Conservation (phyloP, 2,329 filamentous ascomycete genomes). For the Magnaporthales sp. region DNA sequence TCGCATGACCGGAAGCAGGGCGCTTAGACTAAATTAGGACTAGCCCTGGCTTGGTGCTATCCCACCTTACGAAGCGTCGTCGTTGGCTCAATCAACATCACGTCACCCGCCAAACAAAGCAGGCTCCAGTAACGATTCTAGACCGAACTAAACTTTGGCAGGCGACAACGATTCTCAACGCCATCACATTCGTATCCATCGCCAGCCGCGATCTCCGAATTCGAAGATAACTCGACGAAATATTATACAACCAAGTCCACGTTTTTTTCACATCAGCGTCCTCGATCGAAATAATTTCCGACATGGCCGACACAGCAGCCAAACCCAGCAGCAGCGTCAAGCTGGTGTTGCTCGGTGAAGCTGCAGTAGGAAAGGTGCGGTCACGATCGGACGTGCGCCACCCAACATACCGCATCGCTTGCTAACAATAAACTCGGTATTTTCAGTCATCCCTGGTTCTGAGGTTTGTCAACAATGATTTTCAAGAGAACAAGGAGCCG, state of each 20-base stretch:
- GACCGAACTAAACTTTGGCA: background rate
- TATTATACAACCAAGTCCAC: background rate
- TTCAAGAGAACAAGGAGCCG: conserved; percentile 99
- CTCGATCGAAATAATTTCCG: background rate
- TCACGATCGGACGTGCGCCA: conserved; percentile 6
- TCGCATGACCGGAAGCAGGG: background rate
- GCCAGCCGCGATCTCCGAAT: background rate
- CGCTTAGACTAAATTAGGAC: background rate
- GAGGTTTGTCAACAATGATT: conserved; percentile 98
- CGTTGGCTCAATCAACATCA: conserved; percentile 1
- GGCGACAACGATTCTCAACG: conserved; percentile 6
- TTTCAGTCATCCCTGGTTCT: conserved; percentile 89
- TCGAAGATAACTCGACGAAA: background rate
- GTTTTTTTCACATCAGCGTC: background rate
- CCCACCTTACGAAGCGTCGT: background rate
- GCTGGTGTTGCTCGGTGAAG: conserved; percentile 94
- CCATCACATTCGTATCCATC: background rate
- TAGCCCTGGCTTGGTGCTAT: background rate
- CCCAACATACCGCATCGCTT: background rate
- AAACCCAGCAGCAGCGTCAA: conserved; percentile 99
- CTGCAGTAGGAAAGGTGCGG: conserved; percentile 94
- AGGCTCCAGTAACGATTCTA: background rate
- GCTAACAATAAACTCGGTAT: background rate
- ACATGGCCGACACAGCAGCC: conserved; percentile 62
- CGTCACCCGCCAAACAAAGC: background rate